These are phyloP conservation scores for Fraxinus americana DNA, from an alignment of 257 asterid species.

Conservation along the genomic window DNA sequence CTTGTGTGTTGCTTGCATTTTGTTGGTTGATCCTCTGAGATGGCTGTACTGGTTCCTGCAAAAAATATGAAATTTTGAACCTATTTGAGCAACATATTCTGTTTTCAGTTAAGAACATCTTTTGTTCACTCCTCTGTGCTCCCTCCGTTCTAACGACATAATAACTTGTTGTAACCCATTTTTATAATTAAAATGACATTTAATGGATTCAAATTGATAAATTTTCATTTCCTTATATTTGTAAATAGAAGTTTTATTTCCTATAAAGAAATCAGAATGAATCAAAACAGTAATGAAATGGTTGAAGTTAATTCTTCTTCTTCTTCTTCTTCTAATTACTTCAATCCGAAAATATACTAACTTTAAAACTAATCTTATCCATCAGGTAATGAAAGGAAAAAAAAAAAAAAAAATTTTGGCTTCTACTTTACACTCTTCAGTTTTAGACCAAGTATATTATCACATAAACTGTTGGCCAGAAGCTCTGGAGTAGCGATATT, in stretches of 20 bases:
- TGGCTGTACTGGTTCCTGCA: constrained; percentile 38
- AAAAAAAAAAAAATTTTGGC: not conserved
- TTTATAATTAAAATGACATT: not conserved
- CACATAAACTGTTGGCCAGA: not conserved
- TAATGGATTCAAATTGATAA: not conserved
- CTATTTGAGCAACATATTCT: too few relatives aligned
- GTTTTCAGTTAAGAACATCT: too few relatives aligned
- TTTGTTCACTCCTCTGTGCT: not conserved
- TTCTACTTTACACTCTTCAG: not conserved
- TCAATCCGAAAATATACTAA: not conserved
- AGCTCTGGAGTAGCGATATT: not conserved
- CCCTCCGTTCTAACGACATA: not conserved
- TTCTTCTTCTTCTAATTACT: not conserved
- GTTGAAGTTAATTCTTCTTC: not conserved
- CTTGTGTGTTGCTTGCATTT: constrained; percentile 30
- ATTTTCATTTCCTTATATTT: not conserved
- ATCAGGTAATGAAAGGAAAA: not conserved
- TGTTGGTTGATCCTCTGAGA: too few relatives aligned
- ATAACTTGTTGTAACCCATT: not conserved
- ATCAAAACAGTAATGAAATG: not conserved
- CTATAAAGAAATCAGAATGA: not conserved
- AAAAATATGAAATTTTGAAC: too few relatives aligned
- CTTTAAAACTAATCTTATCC: not conserved
- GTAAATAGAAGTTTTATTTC: not conserved
- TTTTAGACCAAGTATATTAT: not conserved